A percentile compares a stretch with the other conserved stretches of the same genome.
These are phyloP conservation scores for Coemansia sp. DNA, from an alignment of 192 early-diverging fungal species.

Conservation along the genomic window DNA sequence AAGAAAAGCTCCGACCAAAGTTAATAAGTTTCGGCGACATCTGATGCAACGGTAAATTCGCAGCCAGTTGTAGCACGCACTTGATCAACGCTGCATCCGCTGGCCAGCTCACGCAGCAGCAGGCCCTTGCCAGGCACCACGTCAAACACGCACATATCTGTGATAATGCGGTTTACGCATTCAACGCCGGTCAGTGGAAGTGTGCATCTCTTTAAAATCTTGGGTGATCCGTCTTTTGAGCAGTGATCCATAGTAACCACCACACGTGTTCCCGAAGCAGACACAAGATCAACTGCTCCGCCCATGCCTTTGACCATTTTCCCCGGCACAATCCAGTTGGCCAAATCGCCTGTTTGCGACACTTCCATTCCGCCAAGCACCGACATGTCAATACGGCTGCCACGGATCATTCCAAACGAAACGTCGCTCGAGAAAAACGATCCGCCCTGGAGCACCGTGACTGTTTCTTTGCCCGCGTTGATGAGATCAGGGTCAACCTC, in stretches of 20 bases:
- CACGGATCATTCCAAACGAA: slow-evolving; percentile 74
- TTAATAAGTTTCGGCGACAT: slow-evolving; percentile 31
- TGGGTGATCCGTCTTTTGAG: slow-evolving; percentile 63
- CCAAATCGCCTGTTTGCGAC: slow-evolving; percentile 65
- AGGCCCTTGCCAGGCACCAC: slow-evolving; percentile 52
- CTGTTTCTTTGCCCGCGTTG: slow-evolving; percentile 63
- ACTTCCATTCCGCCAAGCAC: slow-evolving; percentile 66
- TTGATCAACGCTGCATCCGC: slow-evolving; percentile 60
- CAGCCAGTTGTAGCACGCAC: slow-evolving; percentile 59
- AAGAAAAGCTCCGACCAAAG: neutral
- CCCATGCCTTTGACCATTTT: slow-evolving; percentile 85
- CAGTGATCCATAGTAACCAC: slow-evolving; percentile 69
- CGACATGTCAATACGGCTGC: slow-evolving; percentile 70
- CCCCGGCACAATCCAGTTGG: slow-evolving; percentile 81
- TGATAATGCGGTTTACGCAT: slow-evolving; percentile 67
- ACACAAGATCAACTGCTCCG: slow-evolving; percentile 78
- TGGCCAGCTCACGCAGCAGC: slow-evolving; percentile 61
- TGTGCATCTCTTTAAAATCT: slow-evolving; percentile 69
- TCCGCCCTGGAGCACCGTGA: slow-evolving; percentile 66
- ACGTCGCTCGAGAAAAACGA: slow-evolving; percentile 68
- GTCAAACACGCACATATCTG: slow-evolving; percentile 69
- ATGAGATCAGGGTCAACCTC: slow-evolving; percentile 72
- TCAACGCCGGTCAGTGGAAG: slow-evolving; percentile 69
- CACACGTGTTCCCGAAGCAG: slow-evolving; percentile 62
- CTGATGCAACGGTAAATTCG: slow-evolving; percentile 53